phyloP scores from a whole-genome alignment of 2,329 filamentous ascomycete genomes.

The Cladophialophora immunda region DNA sequence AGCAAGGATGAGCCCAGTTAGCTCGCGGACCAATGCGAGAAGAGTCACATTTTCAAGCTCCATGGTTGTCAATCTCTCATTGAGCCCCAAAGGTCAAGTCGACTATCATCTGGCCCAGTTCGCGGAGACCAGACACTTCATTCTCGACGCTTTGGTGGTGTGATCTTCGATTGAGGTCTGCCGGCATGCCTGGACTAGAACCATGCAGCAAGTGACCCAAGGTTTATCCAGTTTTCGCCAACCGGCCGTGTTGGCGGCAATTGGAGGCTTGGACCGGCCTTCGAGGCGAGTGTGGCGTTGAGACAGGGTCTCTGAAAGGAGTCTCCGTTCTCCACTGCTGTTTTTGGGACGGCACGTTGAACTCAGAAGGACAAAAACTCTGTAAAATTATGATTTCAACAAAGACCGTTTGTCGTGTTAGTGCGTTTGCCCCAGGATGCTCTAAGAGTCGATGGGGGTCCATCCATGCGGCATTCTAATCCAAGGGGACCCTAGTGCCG shows the following conservation, averaged over 20 bases:
- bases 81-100: neutral
- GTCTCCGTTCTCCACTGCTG: conserved; percentile 22
- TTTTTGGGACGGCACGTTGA: conserved; percentile 21
- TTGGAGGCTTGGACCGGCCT: conserved; percentile 2
- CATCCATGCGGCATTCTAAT: conserved; percentile 5
- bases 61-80: neutral
- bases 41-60: conserved; percentile 8
- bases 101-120: conserved; percentile 8
- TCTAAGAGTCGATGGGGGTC: neutral
- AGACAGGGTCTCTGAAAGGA: conserved; percentile 8
- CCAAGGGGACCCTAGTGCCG: conserved; percentile 4
- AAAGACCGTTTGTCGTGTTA: neutral
- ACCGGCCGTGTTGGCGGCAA: conserved; percentile 15
- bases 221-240: conserved; percentile 15
- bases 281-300: conserved; percentile 25
- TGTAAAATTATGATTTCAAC: conserved; percentile 6
- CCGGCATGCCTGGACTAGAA: neutral
- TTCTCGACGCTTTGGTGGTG: conserved; percentile 8
- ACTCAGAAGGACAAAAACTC: conserved; percentile 9
- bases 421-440: conserved; percentile 4
- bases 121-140: conserved; percentile 1
- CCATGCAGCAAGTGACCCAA: conserved; percentile 10
- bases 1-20: conserved; percentile 21
- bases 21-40: conserved; percentile 17
- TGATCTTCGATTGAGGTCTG: conserved; percentile 13